These are phyloP conservation scores for Aspergillus baeticus DNA, from an alignment of 495 filamentous ascomycete species.

Conservation along the genomic window DNA sequence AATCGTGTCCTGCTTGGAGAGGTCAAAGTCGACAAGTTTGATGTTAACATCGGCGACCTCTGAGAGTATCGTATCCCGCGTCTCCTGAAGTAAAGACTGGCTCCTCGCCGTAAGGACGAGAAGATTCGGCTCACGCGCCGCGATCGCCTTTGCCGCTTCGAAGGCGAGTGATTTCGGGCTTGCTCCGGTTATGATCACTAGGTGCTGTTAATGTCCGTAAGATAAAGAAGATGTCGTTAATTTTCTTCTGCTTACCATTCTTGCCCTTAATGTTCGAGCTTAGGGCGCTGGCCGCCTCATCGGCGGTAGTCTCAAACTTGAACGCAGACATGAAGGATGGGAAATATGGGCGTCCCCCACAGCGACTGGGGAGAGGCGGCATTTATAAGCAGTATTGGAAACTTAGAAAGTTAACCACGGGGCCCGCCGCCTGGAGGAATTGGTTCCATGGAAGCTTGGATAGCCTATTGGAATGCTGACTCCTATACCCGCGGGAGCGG, in stretches of 20 bases:
- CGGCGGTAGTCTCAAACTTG: neutral
- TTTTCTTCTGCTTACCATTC: neutral
- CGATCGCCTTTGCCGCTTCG: neutral
- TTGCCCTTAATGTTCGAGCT: neutral
- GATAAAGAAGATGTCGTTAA: too few species aligned
- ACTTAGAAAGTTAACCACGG: too few species aligned
- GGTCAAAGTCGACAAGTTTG: neutral
- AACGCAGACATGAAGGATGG: constrained; percentile 5
- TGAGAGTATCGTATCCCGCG: neutral
- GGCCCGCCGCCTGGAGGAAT: too few species aligned
- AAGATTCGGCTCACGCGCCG: neutral
- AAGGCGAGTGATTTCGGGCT: constrained; percentile 1
- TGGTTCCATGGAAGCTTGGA: too few species aligned
- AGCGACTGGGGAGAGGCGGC: too few species aligned
- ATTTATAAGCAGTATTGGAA: too few species aligned
- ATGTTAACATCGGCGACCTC: neutral
- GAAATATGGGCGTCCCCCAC: too few species aligned
- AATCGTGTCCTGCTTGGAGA: neutral
- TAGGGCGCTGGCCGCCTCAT: neutral
- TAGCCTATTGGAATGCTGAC: too few species aligned
- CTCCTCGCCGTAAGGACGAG: neutral
- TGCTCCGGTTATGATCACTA: constrained; percentile 1
- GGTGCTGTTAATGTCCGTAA: neutral
- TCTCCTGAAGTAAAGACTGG: neutral
- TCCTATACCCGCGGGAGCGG: too few species aligned